A percentile compares a stretch with the other conserved stretches of the same genome.
phyloP scores from a whole-genome alignment of 2,329 filamentous ascomycete species.

The Monosporascus sp. region DNA sequence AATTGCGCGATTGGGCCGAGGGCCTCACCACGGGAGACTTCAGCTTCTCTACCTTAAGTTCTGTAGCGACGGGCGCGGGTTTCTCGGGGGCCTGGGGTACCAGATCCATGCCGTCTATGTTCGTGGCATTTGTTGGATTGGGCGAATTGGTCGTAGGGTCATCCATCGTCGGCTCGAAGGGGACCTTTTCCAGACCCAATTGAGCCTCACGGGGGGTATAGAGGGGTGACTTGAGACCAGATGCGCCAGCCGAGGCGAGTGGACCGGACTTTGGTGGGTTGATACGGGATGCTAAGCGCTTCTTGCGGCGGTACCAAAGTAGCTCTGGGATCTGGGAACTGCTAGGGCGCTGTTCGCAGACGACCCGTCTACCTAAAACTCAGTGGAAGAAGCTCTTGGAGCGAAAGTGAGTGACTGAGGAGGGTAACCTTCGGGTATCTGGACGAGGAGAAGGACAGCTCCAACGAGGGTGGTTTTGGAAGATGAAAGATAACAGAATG shows the following conservation, averaged over 20 bases:
- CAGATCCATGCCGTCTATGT: neutral
- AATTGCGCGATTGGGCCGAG: constrained; percentile 24
- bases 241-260: neutral
- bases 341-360: too few relatives aligned
- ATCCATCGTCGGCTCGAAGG: neutral
- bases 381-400: too few relatives aligned
- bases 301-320: too few relatives aligned
- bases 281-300: neutral
- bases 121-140: neutral
- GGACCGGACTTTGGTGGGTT: neutral
- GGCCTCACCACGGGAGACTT: constrained; percentile 26
- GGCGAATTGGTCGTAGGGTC: neutral
- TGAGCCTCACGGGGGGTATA: neutral
- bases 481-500: neutral
- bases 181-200: neutral
- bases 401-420: too few relatives aligned
- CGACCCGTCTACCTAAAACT: too few relatives aligned
- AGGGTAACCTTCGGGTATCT: too few relatives aligned
- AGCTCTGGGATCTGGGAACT: too few relatives aligned
- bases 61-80: constrained; percentile 1
- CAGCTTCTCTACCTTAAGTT: constrained; percentile 19
- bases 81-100: neutral
- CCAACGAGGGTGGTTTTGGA: neutral
- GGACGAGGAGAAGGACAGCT: neutral
- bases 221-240: neutral